Base-by-base conservation (phyloP, 805 yeast species). In the Wickerhamomyces mucosus region DNA sequence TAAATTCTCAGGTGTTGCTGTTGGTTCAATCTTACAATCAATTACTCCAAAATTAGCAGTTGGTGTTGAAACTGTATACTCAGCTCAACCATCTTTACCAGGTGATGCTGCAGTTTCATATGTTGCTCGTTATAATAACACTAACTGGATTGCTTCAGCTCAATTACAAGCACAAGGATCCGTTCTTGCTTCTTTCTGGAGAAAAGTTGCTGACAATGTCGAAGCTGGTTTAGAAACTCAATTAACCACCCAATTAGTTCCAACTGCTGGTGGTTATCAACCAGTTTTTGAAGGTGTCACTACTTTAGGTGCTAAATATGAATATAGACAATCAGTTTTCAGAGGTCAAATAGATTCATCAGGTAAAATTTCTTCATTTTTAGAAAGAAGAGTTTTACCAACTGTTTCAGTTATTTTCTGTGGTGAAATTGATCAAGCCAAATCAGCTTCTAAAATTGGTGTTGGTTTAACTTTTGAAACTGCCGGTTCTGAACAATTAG, bases 221-320 rank as follows among this genome's bases (percentile, higher is more conserved):
- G 96, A 89, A 67, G 95, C 94, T 36, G 96, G 95, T 59, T 65
- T 88, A 41, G 95, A 86, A 65, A 77, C 94, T 36, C 78, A 80
- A 50, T 58, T 85, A 52, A 77, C 77, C 54, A 89, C 94, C 26
- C 68, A 77, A 41, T 67, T 81, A 65, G 67, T 65, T 44, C 92
- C 86, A 55, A 72, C 79, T 45, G 72, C 76, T 34, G 49, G 44
- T 27, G 88, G 89, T 38, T 73, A 77, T 48, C 85, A 83, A 56
- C 83, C 94, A 21, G 76, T 79, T 27, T 68, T 88, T 37, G 96
- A 89, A 55, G 97, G 95, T 53, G 71, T 73, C 50, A 88, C 98
- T 48, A 82, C 96, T 38, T 56, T 89, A 36, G 98, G 96, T 63
- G 95, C 95, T 50, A 92, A 89, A 65, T 89, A 89, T 63, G 97